Evolutionary conservation across 2,329 filamentous ascomycete species (phyloP), one percentile per base, ranked within the genome.

Genomic region (Paradendryphiella salina): DNA sequence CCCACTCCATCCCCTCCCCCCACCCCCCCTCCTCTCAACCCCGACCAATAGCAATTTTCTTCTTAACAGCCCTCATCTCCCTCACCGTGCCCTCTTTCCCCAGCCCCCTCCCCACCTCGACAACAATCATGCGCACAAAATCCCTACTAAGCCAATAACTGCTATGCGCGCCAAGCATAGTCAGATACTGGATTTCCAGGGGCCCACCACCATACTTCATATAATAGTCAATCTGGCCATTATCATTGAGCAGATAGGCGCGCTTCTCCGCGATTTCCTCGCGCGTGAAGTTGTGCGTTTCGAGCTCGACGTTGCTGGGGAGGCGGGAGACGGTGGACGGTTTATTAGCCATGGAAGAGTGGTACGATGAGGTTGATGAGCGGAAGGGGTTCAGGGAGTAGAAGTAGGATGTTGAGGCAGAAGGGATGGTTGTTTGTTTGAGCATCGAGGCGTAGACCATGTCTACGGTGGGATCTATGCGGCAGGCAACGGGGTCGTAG

Each of bases 131-230:
- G 36, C 92, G 79, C n/a, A 96, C 86, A 70, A 99, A 92, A 69
- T 97, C 94, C 21, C 79, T 83, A 63, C 88, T 85, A 2, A 85
- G 82, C 94, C 94, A 99, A 73, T 99, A 99, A 69, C 89, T 93
- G 48, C 89, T 91, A 73, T 99, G 94, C 7, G 94, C 94, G 50
- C 90, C 89, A 46, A 99, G 76, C 94, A 99, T 99, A 61, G 96
- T 96, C 29, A 97, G 75, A 70, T 99, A 99, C 74, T 97, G 92
- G 18, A 96, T 91, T 73, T 96, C 94, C 29, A 99, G 77, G 3
- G 92, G 87, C 0, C 94, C 94, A 1, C 89, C 88, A 0, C 90
- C 89, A 6, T 90, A 91, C 40, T 85, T 85, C 40, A 99, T 77
- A 64, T 87, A 95, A 73, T 85, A 99, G 71, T 99, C 94, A 33